A percentile compares a stretch with the other conserved stretches of the same genome.
These are phyloP conservation scores for Agaricus subrufescens DNA, from an alignment of 768 basidiomycete species.

Conservation along the genomic window DNA sequence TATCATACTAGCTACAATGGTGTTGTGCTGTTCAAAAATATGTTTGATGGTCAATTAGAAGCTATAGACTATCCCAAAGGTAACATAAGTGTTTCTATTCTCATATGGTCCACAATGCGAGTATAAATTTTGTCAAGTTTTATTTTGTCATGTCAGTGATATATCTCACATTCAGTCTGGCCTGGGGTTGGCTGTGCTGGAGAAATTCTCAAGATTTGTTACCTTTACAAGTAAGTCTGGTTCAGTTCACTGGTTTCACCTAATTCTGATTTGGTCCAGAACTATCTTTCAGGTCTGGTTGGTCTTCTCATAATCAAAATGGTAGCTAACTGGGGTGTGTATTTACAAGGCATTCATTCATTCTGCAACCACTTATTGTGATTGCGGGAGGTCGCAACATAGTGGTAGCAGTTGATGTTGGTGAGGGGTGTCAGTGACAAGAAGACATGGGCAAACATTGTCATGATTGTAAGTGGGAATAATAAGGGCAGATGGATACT, in stretches of 20 bases:
- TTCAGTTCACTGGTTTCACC: not conserved
- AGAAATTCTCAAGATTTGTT: conserved; percentile 78
- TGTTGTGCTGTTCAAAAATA: conserved; percentile 79
- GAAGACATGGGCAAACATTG: too few species aligned
- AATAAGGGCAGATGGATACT: too few species aligned
- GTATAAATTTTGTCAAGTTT: conserved; percentile 50
- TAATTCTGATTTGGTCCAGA: conserved; percentile 34
- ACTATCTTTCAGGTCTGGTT: conserved; percentile 88
- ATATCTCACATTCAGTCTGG: conserved; percentile 63
- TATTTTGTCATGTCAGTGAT: conserved; percentile 80
- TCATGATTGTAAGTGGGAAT: too few species aligned
- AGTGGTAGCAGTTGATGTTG: too few species aligned
- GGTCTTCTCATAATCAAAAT: conserved; percentile 89
- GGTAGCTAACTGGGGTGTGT: conserved; percentile 83
- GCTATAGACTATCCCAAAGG: conserved; percentile 98
- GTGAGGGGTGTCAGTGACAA: too few species aligned
- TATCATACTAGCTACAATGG: conserved; percentile 79
- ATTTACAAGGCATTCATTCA: not conserved
- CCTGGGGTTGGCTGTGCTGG: conserved; percentile 85
- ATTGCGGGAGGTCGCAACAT: too few species aligned
- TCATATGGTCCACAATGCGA: not conserved
- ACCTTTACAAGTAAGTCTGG: conserved; percentile 70
- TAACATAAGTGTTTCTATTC: conserved; percentile 52
- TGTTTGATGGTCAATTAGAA: conserved; percentile 82
- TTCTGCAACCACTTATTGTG: conserved; percentile 7